Evolutionary conservation across 257 asterid species (phyloP), one percentile per base, ranked within the genome.

Genomic region (Penstemon newberryi): DNA sequence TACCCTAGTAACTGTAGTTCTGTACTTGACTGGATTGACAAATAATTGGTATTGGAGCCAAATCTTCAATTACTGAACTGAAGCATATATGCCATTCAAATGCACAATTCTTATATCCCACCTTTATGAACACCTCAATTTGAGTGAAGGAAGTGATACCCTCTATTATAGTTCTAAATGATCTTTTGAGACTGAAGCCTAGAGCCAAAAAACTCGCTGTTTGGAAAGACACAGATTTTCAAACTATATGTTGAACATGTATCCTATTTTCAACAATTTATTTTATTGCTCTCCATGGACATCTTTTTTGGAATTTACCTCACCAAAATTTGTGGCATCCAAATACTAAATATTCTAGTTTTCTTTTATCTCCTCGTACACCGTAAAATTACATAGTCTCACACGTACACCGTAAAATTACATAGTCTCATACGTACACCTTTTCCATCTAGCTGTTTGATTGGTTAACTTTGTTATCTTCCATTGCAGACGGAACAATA

Each of bases 401-500:
- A 51, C 3, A 51, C 0, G 6, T 4, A 51, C 15, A 10, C 12
- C 25, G 1, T 25, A 8, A 56, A 10, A n/a, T 10, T 7, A 44
- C 46, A 18, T n/a, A 41, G 36, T 12, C 15, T 40, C 13, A 45
- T 49, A 50, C 62, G 33, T 19, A 7, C 19, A 39, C 45, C 7
- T 60, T 56, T 39, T 66, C 19, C 37, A 5, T 67, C 2, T 19
- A 18, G 36, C 44, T 56, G 46, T 69, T 47, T 60, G 58, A 70
- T 45, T 61, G 19, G 66, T 51, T 55, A 6, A 4, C 40, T 59
- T 3, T 38, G 4, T 46, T 10, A 13, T 37, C 57, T 36, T 40
- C 15, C 5, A 13, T 52, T 66, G 38, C 41, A 79, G 91, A 81
- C 79, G 81, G 70, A 80, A 66, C 55, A 75, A 66, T 81, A 59